These are phyloP conservation scores for Serendipita sp. DNA, from an alignment of 768 basidiomycete genomes.

Conservation along the genomic window DNA sequence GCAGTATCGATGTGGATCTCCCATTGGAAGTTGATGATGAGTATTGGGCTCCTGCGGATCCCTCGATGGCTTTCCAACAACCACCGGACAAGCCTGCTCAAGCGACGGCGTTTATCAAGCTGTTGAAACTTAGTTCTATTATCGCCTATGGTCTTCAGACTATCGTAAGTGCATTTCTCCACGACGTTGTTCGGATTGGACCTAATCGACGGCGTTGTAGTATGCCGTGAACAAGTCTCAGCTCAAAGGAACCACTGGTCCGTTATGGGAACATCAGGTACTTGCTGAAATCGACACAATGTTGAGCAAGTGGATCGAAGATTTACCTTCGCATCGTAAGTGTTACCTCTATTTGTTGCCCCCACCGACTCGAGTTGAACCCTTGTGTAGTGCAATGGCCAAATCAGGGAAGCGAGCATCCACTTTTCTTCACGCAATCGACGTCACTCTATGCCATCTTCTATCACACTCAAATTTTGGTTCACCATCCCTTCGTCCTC, in stretches of 20 bases:
- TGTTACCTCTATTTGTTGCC: slow-evolving; percentile 11
- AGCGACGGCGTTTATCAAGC: slow-evolving; percentile 39
- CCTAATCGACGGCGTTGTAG: too few relatives aligned
- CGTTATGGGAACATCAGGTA: slow-evolving; percentile 47
- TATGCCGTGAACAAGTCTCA: slow-evolving; percentile 57
- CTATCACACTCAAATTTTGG: slow-evolving; percentile 51
- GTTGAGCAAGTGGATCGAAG: slow-evolving; percentile 55
- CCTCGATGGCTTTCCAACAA: slow-evolving; percentile 43
- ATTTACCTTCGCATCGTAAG: slow-evolving; percentile 48
- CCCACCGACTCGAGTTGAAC: slow-evolving; percentile 17
- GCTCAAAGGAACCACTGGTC: slow-evolving; percentile 32
- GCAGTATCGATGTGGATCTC: slow-evolving; percentile 55
- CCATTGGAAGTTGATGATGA: slow-evolving; percentile 68
- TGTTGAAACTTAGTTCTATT: slow-evolving; percentile 43
- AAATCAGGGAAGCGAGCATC: slow-evolving; percentile 34
- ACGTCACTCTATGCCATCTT: slow-evolving; percentile 41
- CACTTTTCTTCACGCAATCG: slow-evolving; percentile 39
- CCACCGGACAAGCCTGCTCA: slow-evolving; percentile 39
- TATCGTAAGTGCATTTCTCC: slow-evolving; percentile 30
- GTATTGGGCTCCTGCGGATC: slow-evolving; percentile 47
- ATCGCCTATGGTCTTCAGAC: slow-evolving; percentile 41
- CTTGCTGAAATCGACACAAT: slow-evolving; percentile 54
- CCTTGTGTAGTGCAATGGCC: slow-evolving; percentile 35
- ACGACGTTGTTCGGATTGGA: background rate
- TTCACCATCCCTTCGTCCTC: slow-evolving; percentile 67